Base-by-base conservation (phyloP, 2,329 filamentous ascomycete species). In the Claviceps fusiformis region DNA sequence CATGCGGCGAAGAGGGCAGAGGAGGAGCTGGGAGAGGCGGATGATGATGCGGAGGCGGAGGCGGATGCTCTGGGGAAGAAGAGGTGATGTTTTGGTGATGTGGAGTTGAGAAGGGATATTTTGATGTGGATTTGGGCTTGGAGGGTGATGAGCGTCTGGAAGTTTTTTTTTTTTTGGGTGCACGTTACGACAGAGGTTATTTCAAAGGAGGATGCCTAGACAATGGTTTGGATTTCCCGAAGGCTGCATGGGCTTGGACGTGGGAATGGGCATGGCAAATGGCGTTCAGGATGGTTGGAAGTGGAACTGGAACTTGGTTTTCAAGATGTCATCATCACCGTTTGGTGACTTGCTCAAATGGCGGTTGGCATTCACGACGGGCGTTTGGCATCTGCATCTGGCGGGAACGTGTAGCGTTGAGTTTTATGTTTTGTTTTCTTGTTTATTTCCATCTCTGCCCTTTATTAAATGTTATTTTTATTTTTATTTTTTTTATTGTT, bases 1-100 rank as follows among this genome's bases (percentile, higher is more conserved):
- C 47, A 44, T 24, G 37, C 17, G 35, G 37, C 27, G 24, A 53
- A 50, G 53, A 66, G 61, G 48, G 71, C 68, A 7, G 76, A 79
- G 60, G 75, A 79, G 67, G 77, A 77, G 59, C 59, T 79, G 52
- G 76, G 75, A 4, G 76, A 76, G 62, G 76, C 67, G 2, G 77
- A 79, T 59, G 76, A 80, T 61, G 76, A 79, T 63, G 67, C 64
- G 31, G 64, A 74, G 61, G 73, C 65, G 2, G 65, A 73, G 62
- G 65, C 66, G n/a, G 70, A 73, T 64, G 67, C 69, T 3, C 46
- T 72, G 56, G 69, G 69, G 29, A 72, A 67, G 65, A 72, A 67
- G 59, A 66, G 65, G 53, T 70, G 59, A 69, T 54, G 37, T 24
- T 39, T 3, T 43, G n/a, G n/a, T n/a, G n/a, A n/a, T n/a, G n/a